Evolutionary conservation across 2,329 filamentous ascomycete genomes (phyloP).

Genomic region (Alternaria consortialis): DNA sequence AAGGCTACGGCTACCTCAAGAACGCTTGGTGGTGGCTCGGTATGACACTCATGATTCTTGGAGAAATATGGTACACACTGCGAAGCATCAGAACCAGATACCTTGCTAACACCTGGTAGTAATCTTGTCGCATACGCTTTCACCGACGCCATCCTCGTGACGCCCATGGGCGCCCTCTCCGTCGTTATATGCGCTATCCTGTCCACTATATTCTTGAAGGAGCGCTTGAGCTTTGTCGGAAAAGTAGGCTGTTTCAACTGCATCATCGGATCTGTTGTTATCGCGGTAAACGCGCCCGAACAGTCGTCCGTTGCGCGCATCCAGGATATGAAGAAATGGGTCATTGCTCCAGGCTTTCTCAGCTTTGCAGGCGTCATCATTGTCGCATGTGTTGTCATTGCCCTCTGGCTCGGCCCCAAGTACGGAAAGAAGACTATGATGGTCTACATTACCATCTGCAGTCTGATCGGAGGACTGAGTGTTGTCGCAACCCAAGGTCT

Average conservation of each 20-base stretch:
- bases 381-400: conserved; percentile 73
- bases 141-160: conserved; percentile 94
- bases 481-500: conserved; percentile 95
- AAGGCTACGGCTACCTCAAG: conserved; percentile 97
- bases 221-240: conserved; percentile 92
- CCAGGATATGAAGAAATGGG: conserved; percentile 89
- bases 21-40: conserved; percentile 94
- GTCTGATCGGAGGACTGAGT: conserved; percentile 90
- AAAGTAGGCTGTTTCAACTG: conserved; percentile 97
- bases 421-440: conserved; percentile 98
- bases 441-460: conserved; percentile 96
- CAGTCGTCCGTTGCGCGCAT: conserved; percentile 87
- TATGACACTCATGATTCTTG: conserved; percentile 96
- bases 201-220: conserved; percentile 94
- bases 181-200: conserved; percentile 92
- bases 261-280: conserved; percentile 90
- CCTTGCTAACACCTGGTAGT: conserved; percentile 35
- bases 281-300: conserved; percentile 90
- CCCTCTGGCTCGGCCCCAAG: conserved; percentile 81
- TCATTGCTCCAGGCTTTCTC: conserved; percentile 86
- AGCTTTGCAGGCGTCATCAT: conserved; percentile 85
- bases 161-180: conserved; percentile 86
- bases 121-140: conserved; percentile 98
- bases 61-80: conserved; percentile 71
- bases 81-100: conserved; percentile 45